Evolutionary conservation across 108 stramenopile species (phyloP), one percentile per base, ranked within the genome.

Genomic region (Halocafeteria seosinensis): DNA sequence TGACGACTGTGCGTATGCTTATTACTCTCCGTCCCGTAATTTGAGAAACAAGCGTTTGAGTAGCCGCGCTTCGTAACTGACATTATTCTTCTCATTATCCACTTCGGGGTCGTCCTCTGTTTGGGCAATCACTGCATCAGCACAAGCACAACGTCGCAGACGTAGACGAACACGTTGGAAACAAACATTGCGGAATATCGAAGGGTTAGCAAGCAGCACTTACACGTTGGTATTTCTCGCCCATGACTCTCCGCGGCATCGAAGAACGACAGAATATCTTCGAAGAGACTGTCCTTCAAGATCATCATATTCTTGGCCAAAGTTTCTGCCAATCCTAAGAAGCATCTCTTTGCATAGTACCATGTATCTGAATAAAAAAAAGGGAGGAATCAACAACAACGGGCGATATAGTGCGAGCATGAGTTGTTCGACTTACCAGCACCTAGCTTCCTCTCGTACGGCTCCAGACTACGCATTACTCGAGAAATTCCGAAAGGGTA

Each of bases 281-380:
- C 65, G n/a, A 82, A 21, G 1, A 80, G 76, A 26, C 76, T 55
- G 73, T 89, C 84, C 53, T 79, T 78, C 12, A 89, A 68, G 29
- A 70, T 63, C 28, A 79, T 51, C 76, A 85, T 82, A 34, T 85
- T 81, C 68, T 86, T 87, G 8, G 84, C 66, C 64, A 87, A 64
- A 64, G 77, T 79, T 50, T 84, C 79, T 0, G 85, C 84, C 21
- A 86, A 65, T 1, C 85, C 83, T 53, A 90, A 66, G 59, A 90
- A 85, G 62, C 86, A 86, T 50, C 79, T 65, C 71, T 90, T 90
- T 13, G 82, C 76, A 72, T 88, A 86, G 69, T 68, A 81, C 87
- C 87, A 90, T 1, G 87, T 88, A 60, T 87, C 86, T 3, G 81
- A n/a, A n/a, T n/a, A n/a, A n/a, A n/a, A n/a, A 55, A n/a, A n/a